Base-by-base conservation (phyloP, 345 rosid species). In the Erysimum cheiranthoides region DNA sequence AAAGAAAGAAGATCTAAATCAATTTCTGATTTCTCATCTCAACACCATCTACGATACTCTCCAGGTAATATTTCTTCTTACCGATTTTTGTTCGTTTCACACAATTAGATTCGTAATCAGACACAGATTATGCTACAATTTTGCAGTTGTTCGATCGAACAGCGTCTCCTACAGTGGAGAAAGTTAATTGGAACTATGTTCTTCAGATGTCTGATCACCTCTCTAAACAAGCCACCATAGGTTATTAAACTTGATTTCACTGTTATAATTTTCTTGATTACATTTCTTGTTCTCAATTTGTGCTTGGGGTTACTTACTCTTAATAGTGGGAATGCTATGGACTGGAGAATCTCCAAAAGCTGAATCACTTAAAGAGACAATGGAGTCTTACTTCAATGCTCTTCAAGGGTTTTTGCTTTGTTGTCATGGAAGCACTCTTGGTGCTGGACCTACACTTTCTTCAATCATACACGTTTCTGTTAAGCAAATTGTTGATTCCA, bases 311-410 rank as follows among this genome's bases (percentile, higher is more conserved):
- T 60, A 9, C 40, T 39, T 32, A 59, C 65, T 78, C 51, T 30
- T 18, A 25, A 21, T 80, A 94, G 99, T 82, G 43, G 99, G 99
- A 81, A 90, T 94, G 97, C 82, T 94, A 68, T 94, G 97, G 99
- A 84, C 76, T 54, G 97, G 90, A 43, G 86, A 87, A 68, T 51
- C 71, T 64, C 96, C 93, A 21, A 83, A 86, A 76, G 87, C 89
- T 71, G 87, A 86, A 83, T 82, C 79, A 70, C 43, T 94, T 35
- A 87, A 86, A 70, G 97, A 89, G 84, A 86, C 85, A 52, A 88
- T 94, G 86, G 77, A 61, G 45, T 70, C 88, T 1, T 92, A 83
- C 84, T 86, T 89, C 78, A 92, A 94, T 54, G 74, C 84, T 17
- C 79, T 92, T 61, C 97, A 94, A 81, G 99, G 97, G 60, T 85